These are phyloP conservation scores for Sarocladiaceae sp. DNA, from an alignment of 2,329 filamentous ascomycete genomes.

Conservation along the genomic window DNA sequence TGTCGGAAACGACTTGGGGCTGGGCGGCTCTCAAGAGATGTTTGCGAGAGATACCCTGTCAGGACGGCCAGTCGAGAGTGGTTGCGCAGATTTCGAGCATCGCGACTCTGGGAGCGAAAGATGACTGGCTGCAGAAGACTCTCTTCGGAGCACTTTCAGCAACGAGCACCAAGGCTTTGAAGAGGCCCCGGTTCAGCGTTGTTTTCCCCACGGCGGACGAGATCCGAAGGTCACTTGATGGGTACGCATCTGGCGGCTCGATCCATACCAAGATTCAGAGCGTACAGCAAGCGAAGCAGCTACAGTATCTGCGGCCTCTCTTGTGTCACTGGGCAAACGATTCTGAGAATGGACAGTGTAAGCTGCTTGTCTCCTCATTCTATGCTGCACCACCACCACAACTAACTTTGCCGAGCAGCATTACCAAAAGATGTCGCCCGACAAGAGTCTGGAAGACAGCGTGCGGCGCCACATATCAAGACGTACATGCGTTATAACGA, in stretches of 20 bases:
- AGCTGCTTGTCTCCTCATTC: slow-evolving; percentile 9
- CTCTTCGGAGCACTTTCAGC: slow-evolving; percentile 46
- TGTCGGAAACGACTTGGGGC: slow-evolving; percentile 60
- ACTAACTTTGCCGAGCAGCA: slow-evolving; percentile 16
- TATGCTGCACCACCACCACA: not conserved
- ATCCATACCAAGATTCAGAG: slow-evolving; percentile 78
- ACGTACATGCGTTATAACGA: slow-evolving; percentile 67
- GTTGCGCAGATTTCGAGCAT: slow-evolving; percentile 72
- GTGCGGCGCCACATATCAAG: slow-evolving; percentile 82
- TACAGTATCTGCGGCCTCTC: slow-evolving; percentile 63
- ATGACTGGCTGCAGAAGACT: slow-evolving; percentile 65
- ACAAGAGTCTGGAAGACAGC: slow-evolving; percentile 52
- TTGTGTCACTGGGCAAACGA: slow-evolving; percentile 74
- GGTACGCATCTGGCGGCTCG: slow-evolving; percentile 69
- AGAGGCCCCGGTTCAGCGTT: slow-evolving; percentile 54
- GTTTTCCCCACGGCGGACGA: slow-evolving; percentile 78
- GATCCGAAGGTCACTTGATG: slow-evolving; percentile 68
- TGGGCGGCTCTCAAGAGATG: slow-evolving; percentile 63
- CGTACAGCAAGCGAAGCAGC: slow-evolving; percentile 63
- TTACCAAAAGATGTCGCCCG: slow-evolving; percentile 17
- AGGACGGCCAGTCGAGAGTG: slow-evolving; percentile 31
- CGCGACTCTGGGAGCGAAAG: slow-evolving; percentile 64
- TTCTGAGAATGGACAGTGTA: slow-evolving; percentile 27
- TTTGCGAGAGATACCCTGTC: slow-evolving; percentile 47
- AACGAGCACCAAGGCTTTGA: slow-evolving; percentile 20